Base-by-base conservation (phyloP, 306 rosid genomes). In the Prunus fruticosa region DNA sequence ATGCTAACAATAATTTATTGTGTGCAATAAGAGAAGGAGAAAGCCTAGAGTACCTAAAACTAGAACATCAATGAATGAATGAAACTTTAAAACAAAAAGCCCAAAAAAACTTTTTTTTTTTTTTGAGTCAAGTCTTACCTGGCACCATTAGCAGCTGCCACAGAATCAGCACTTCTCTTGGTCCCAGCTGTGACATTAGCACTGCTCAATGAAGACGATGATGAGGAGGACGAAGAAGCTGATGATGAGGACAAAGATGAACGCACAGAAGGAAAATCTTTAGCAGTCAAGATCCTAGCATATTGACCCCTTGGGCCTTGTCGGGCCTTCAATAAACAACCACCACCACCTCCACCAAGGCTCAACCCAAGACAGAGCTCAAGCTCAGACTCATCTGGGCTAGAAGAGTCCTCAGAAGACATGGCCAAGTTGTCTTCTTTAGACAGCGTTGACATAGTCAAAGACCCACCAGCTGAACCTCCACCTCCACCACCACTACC, bases 331-430 rank as follows among this genome's bases (percentile, higher is more conserved):
- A 52, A 47, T 12, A 14, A 16, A 18, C 54, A 68, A 60, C 81
- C 53, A 61, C 54, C 73, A 67, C 78, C 53, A 61, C 85, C 58
- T 75, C 80, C 79, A 71, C 92, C 84, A 25, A 89, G 89, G 76
- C 92, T 81, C 22, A 95, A 79, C 34, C 97, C 92, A 71, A 95
- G 92, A 25, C 90, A 91, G 77, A 95, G 82, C 74, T 95, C 97
- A 79, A 95, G 91, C 62, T 88, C 93, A 67, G 91, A 87, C 41
- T 95, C 97, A 57, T 89, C 96, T 3, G 91, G 96, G 84, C 78
- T 80, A 0, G 93, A 92, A 53, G 98, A 92, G 49, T 88, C 99
- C 87, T 92, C 97, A 0, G 97, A 92, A 22, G 97, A 95, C 50
- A 92, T 81, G 14, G 82, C 86, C 82, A 95, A 66, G 82, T 89